Conservation (phyloP, 2,329 filamentous ascomycete species). For the Xylariaceae sp. region DNA sequence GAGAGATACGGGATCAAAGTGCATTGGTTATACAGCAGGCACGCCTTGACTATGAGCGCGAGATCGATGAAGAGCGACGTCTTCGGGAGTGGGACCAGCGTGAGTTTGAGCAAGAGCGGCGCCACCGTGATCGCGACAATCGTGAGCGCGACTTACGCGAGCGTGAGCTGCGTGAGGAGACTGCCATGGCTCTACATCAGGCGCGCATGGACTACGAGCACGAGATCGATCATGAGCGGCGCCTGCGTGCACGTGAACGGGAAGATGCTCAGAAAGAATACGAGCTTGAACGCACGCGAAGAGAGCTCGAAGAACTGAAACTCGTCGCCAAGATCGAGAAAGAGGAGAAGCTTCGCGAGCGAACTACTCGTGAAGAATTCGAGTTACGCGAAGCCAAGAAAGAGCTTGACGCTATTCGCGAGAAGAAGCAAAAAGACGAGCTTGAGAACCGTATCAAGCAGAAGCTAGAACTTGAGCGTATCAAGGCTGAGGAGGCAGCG, state of each 20-base stretch:
- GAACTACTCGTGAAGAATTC: constrained; percentile 39
- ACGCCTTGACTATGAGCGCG: not conserved
- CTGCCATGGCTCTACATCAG: constrained; percentile 30
- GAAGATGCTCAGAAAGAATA: constrained; percentile 38
- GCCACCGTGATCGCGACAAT: not conserved
- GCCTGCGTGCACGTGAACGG: constrained; percentile 36
- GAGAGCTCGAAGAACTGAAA: constrained; percentile 41
- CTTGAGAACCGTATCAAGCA: constrained; percentile 48
- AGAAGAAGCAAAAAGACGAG: constrained; percentile 44
- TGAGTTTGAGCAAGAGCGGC: constrained; percentile 14
- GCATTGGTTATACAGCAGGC: not conserved
- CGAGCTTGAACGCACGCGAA: constrained; percentile 31
- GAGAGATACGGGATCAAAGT: not conserved
- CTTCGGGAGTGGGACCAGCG: not conserved
- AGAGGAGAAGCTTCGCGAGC: constrained; percentile 38
- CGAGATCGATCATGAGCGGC: constrained; percentile 26
- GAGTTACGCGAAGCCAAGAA: constrained; percentile 33
- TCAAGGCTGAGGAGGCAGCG: constrained; percentile 42
- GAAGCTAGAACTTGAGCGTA: constrained; percentile 45
- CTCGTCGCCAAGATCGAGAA: constrained; percentile 37
- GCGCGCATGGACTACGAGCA: constrained; percentile 32
- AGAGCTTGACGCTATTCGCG: constrained; percentile 33
- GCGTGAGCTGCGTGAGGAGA: constrained; percentile 25
- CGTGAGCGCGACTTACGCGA: constrained; percentile 6
- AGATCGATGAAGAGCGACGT: not conserved